Conservation (phyloP, 1,284 basidiomycete species). For the Malassezia sp. region DNA sequence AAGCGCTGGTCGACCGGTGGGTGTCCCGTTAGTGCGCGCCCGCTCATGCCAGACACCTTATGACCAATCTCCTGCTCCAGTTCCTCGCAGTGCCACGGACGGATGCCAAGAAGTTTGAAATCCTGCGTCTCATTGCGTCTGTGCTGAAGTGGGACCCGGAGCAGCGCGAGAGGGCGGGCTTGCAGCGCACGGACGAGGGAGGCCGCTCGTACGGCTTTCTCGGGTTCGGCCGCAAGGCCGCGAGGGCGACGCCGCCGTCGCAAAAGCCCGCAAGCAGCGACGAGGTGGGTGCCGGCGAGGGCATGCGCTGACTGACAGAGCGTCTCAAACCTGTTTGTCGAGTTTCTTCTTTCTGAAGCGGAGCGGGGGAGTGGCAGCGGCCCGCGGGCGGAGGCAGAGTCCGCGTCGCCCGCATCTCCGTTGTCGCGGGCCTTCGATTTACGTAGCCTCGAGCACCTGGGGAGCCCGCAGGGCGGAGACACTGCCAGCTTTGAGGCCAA, state of each 20-base stretch:
- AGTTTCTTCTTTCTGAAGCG: slow-evolving; percentile 41
- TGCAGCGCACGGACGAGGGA: slow-evolving; percentile 51
- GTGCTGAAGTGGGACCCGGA: slow-evolving; percentile 80
- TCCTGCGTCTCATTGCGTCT: slow-evolving; percentile 74
- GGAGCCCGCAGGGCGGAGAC: not conserved
- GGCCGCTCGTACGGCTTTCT: slow-evolving; percentile 1
- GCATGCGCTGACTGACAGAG: slow-evolving; percentile 11
- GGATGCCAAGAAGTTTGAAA: slow-evolving; percentile 91
- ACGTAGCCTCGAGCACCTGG: slow-evolving; percentile 3
- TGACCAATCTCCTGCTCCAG: slow-evolving; percentile 85
- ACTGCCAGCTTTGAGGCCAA: too few species aligned
- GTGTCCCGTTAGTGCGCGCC: not conserved
- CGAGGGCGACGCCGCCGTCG: not conserved
- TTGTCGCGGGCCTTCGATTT: not conserved
- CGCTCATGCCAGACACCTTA: slow-evolving; percentile 51
- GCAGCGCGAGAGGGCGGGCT: slow-evolving; percentile 78
- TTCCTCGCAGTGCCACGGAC: slow-evolving; percentile 81
- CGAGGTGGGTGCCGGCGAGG: not conserved
- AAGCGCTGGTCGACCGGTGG: slow-evolving; percentile 69
- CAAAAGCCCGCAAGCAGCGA: not conserved
- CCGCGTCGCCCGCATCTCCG: not conserved
- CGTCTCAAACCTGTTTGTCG: slow-evolving; percentile 43
- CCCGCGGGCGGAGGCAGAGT: not conserved
- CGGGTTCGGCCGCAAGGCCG: slow-evolving; percentile 1
- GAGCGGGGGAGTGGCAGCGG: slow-evolving; percentile 21